Base-by-base conservation (phyloP, 1,284 basidiomycete species). In the Cryptococcus hybrid region DNA sequence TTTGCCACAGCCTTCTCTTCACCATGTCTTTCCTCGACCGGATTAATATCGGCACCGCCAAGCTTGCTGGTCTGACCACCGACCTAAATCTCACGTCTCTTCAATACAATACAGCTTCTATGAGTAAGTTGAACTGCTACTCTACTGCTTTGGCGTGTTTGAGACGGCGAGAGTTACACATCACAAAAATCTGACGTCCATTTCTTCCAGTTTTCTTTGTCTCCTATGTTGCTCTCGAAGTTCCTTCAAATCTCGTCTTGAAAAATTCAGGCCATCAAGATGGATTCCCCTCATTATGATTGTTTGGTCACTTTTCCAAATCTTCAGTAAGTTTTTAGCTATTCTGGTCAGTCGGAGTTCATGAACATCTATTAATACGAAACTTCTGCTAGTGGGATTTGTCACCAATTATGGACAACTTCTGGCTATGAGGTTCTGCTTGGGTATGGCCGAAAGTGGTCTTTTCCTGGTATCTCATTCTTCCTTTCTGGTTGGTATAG, bases 21-120 rank as follows among this genome's bases (percentile, higher is more conserved):
- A 68, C 71, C 45, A 71, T 75, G 63, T 77, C 75, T 0, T 80
- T 81, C 74, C 67, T 81, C n/a, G 80, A 81, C 65, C 78, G 79
- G 43, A 76, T 79, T 50, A 80, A 79, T 55, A 75, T 80, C 56
- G 79, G 46, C 46, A 74, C 76, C 3, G 78, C 76, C 34, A 69
- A 73, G 47, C 68, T 78, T 24, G 63, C 71, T 42, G 75, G 76
- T 9, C 73, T 82, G 59, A 65, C 70, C 34, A 64, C 49, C 2
- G 72, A 79, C 47, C 74, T 82, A 6, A 52, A 68, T 7, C 70
- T 82, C 12, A 67, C 59, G 3, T 74, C 75, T 7, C 55, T 71
- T 1, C 61, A 80, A 54, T 81, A 77, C 63, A 73, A 69, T 42
- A 77, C 68, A 36, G 71, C 70, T 2, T 75, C 73, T 0, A 75